Conservation (phyloP, 2,329 filamentous ascomycete species). For the Plenodomus tracheiphilus region DNA sequence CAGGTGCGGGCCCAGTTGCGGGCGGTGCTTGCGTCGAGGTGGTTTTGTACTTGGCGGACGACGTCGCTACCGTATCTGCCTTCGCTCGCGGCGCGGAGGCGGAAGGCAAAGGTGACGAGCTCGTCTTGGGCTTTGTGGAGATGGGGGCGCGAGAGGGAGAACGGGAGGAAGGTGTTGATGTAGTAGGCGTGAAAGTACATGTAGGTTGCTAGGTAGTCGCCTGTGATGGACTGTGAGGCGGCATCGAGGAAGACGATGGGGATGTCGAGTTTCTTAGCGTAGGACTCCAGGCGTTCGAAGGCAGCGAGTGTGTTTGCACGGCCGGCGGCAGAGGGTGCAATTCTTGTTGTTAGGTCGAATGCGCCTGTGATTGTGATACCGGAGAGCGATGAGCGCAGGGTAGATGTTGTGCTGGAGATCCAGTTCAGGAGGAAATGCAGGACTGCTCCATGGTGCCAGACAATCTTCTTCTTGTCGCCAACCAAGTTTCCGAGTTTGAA, state of each 20-base stretch:
- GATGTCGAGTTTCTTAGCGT: conserved; percentile 27
- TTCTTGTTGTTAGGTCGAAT: conserved; percentile 18
- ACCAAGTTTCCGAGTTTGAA: conserved; percentile 15
- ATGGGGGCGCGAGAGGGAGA: conserved; percentile 20
- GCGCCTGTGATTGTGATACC: conserved; percentile 31
- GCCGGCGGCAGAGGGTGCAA: conserved; percentile 26
- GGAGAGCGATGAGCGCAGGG: conserved; percentile 22
- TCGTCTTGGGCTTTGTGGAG: conserved; percentile 31
- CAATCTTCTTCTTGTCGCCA: conserved; percentile 19
- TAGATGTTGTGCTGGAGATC: conserved; percentile 31
- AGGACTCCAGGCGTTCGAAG: conserved; percentile 28
- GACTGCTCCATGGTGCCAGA: conserved; percentile 42
- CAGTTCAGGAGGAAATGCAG: conserved; percentile 32
- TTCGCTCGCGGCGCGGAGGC: conserved; percentile 26
- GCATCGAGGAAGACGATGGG: conserved; percentile 36
- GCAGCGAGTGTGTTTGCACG: conserved; percentile 24
- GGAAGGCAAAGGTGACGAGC: conserved; percentile 35
- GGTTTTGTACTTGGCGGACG: conserved; percentile 26
- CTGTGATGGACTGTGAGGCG: conserved; percentile 22
- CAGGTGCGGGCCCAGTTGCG: conserved; percentile 29
- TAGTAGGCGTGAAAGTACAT: conserved; percentile 41
- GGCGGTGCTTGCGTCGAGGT: conserved; percentile 23
- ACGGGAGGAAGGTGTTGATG: conserved; percentile 32
- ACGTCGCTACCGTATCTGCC: conserved; percentile 19
- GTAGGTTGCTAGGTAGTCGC: conserved; percentile 27